Base-by-base conservation (phyloP, 805 yeast genomes). In the Monosporozyma yasuniensis region DNA sequence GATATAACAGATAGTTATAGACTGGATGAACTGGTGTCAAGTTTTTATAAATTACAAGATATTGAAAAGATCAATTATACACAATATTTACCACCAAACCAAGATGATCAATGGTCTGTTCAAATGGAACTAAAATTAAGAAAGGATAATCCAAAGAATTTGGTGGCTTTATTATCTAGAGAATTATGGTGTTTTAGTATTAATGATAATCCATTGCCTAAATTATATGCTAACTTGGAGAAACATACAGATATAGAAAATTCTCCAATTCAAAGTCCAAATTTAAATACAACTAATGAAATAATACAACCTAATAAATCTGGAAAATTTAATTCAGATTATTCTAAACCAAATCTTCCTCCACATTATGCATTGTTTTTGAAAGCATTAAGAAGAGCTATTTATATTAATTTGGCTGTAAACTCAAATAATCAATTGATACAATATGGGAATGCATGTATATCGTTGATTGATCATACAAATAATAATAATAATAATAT, bases 371-470 rank as follows among this genome's bases (percentile, higher is more conserved):
- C 77, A 2, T 71, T 78, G 9, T 75, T 78, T 43, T 56, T 78
- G 32, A 72, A 77, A 53, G 80, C 82, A 0, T 64, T 78, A 25
- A 71, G 76, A 55, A 72, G 72, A 55, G 65, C 66, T 52, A 61
- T 78, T 21, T 53, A 69, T 51, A 50, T 64, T 42, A 60, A 67
- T 54, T 47, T 71, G 37, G 54, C 72, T 30, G 25, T 69, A 51
- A 53, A 53, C 7, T 63, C 69, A 1, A 56, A 64, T n/a, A 62
- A 63, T 42, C 64, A 63, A 42, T 54, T 78, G 2, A 52, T 74
- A 1, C 80, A 81, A 0, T 79, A 77, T 61, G 81, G 82, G 1
- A 76, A 75, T 52, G 66, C 78, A 56, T 65, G 70, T 56, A 47
- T 70, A 52, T 44, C 63, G 42, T 57, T 64, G 37, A 57, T 58